These are phyloP conservation scores for Benincasa hispida DNA, from an alignment of 306 rosid species.

Conservation along the genomic window DNA sequence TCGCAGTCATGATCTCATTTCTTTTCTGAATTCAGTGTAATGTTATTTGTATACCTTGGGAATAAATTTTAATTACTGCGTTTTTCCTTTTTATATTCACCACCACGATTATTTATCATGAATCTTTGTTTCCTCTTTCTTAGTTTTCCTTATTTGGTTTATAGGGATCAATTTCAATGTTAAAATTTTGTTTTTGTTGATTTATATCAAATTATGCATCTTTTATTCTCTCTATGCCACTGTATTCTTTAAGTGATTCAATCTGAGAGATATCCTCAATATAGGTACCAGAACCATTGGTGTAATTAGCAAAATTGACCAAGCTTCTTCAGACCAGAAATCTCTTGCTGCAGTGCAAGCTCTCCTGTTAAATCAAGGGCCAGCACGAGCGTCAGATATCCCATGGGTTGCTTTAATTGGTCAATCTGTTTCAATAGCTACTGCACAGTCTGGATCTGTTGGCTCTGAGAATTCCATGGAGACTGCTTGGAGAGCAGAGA, in stretches of 20 bases:
- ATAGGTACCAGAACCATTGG: slow-evolving; percentile 91
- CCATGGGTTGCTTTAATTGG: slow-evolving; percentile 97
- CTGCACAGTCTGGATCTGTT: slow-evolving; percentile 86
- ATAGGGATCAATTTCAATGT: neutral
- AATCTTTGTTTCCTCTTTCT: neutral
- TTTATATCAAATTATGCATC: neutral
- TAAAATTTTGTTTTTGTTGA: neutral
- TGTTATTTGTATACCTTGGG: neutral
- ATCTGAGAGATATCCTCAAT: slow-evolving; percentile 4
- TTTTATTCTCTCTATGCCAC: slow-evolving; percentile 4
- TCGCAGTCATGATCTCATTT: neutral
- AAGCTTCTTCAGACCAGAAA: slow-evolving; percentile 83
- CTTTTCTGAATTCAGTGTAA: neutral
- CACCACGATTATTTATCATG: neutral
- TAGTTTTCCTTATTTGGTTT: neutral
- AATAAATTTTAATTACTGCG: neutral
- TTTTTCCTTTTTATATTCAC: neutral
- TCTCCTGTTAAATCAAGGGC: slow-evolving; percentile 82
- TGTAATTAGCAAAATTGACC: slow-evolving; percentile 84
- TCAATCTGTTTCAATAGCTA: slow-evolving; percentile 86
- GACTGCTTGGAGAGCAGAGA: slow-evolving; percentile 99
- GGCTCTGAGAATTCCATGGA: slow-evolving; percentile 86
- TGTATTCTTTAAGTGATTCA: slow-evolving; percentile 11
- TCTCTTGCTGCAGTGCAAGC: slow-evolving; percentile 94
- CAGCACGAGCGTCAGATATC: slow-evolving; percentile 66